Percentiles rank a stretch among this genome's conserved stretches.
Evolutionary conservation across 768 basidiomycete species (phyloP).

Genomic region (Asterophora lycoperdoides): DNA sequence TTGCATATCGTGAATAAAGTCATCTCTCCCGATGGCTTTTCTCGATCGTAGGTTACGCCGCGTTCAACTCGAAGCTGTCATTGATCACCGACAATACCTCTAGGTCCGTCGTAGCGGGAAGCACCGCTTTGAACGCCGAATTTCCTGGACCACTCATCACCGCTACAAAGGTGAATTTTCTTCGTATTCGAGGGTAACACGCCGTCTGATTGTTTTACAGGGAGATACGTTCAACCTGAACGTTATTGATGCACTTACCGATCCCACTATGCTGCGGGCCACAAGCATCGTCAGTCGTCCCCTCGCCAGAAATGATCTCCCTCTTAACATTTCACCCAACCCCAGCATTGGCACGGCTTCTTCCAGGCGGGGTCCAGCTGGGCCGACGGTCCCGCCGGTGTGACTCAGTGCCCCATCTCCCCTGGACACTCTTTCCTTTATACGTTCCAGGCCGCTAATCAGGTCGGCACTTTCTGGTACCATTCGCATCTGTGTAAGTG

Average conservation of each 20-base stretch:
- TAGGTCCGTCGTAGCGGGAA: slow-evolving; percentile 25
- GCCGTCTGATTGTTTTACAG: slow-evolving; percentile 7
- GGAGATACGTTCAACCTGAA: slow-evolving; percentile 39
- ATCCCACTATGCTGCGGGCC: slow-evolving; percentile 27
- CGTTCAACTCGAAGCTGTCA: background rate
- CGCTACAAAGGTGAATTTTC: slow-evolving; percentile 16
- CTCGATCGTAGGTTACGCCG: slow-evolving; percentile 25
- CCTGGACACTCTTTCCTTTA: slow-evolving; percentile 40
- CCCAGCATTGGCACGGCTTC: slow-evolving; percentile 52
- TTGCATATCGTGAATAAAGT: slow-evolving; percentile 32
- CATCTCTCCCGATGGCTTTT: slow-evolving; percentile 39
- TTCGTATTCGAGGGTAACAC: background rate
- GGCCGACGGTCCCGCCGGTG: slow-evolving; percentile 39
- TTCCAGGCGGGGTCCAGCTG: slow-evolving; percentile 38
- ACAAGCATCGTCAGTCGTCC: slow-evolving; percentile 28
- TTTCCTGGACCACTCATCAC: slow-evolving; percentile 26
- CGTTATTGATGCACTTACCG: slow-evolving; percentile 41
- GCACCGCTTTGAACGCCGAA: slow-evolving; percentile 8
- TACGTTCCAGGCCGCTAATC: slow-evolving; percentile 26
- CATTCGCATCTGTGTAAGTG: slow-evolving; percentile 1
- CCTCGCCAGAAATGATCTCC: background rate
- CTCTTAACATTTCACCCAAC: background rate
- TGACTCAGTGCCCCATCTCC: slow-evolving; percentile 48
- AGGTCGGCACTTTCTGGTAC: slow-evolving; percentile 3
- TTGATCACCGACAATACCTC: background rate